phyloP scores from a whole-genome alignment of 257 asterid species.

The Nicotiana attenuata region DNA sequence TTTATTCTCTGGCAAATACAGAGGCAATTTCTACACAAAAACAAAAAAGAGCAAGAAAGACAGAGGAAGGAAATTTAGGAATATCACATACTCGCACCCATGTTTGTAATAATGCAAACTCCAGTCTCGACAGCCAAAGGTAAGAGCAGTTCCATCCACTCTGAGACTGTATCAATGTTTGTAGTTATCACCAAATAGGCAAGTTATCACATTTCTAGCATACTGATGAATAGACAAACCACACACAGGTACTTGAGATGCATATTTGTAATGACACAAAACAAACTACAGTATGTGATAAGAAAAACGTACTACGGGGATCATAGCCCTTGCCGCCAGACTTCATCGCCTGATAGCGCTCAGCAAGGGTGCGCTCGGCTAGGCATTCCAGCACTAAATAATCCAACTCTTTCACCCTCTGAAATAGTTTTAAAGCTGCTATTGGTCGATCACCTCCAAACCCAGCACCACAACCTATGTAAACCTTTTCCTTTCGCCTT shows the following conservation, averaged over 20 bases:
- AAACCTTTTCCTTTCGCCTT: slow-evolving; percentile 72
- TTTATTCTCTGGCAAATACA: slow-evolving; percentile 10
- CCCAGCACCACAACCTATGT: slow-evolving; percentile 96
- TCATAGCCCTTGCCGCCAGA: slow-evolving; percentile 82
- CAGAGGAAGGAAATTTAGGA: not conserved
- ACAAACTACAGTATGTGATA: not conserved
- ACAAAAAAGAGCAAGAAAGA: not conserved
- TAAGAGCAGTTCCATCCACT: slow-evolving; percentile 91
- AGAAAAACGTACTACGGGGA: slow-evolving; percentile 69
- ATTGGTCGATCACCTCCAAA: slow-evolving; percentile 90
- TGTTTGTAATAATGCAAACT: slow-evolving; percentile 80
- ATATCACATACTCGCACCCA: slow-evolving; percentile 88
- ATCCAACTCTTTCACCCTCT: slow-evolving; percentile 66
- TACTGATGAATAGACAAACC: not conserved
- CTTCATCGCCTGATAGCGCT: slow-evolving; percentile 56
- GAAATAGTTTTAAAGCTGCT: slow-evolving; percentile 86
- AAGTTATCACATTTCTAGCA: not conserved
- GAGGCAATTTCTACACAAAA: not conserved
- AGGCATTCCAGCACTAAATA: slow-evolving; percentile 92
- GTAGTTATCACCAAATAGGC: not conserved
- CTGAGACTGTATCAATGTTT: slow-evolving; percentile 51
- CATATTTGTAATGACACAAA: not conserved
- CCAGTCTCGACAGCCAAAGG: slow-evolving; percentile 84
- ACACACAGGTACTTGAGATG: not conserved
- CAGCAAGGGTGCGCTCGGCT: slow-evolving; percentile 99